Base-by-base conservation (phyloP, 805 yeast species). In the Ogataea salicorniae region DNA sequence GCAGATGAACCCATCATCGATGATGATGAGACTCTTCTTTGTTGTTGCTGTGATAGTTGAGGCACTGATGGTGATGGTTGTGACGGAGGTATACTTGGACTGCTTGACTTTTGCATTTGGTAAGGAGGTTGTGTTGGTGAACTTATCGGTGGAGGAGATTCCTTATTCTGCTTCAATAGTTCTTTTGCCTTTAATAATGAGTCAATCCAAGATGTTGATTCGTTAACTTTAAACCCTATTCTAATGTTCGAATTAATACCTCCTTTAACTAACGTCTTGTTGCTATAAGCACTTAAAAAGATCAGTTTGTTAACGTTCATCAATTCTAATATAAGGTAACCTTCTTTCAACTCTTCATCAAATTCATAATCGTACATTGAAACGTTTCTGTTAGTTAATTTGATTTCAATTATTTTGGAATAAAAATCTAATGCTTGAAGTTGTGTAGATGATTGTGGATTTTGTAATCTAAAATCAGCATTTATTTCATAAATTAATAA, bases 301-400 rank as follows among this genome's bases (percentile, higher is more conserved):
- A 83, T 74, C 67, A 85, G 70, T 49, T 76, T 77, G 39, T 80
- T 80, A 46, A 74, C 70, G 49, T 74, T 75, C 53, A 78, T 72
- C 55, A 83, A 68, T 57, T 85, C 91, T 29, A 85, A 59, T 13
- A 84, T 82, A 41, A 84, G 67, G 56, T 78, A 84, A 0, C 92
- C 94, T 46, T 71, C 75, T 22, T 71, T 71, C 6, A 71, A 71
- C 17, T 65, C 68, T 48, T 80, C 86, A 52, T 81, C 83, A 63
- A 86, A 85, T 61, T 85, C 92, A 63, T 83, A 84, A 63, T 85
- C 92, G 61, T 85, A 86, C 83, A 86, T 81, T 58, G 87, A 86
- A 46, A 85, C 79, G 53, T 78, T 70, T 39, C 70, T 66, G 55
- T 76, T 79, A 0, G 78, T 74, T 31, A 75, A 55, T 45, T 68